phyloP scores from a whole-genome alignment of 345 rosid genomes.

The Murraya paniculata region DNA sequence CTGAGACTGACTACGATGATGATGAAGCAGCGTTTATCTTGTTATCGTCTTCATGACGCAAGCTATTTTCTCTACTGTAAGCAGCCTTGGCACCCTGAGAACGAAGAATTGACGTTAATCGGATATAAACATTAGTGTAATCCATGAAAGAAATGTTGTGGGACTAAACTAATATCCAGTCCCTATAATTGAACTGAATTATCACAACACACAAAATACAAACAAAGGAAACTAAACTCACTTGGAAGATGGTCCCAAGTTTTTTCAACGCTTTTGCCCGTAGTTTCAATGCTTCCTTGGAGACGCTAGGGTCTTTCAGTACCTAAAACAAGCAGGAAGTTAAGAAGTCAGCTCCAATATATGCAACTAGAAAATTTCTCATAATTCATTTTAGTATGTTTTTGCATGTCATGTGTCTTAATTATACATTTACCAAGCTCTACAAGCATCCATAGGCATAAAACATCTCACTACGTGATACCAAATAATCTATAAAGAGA shows the following conservation, averaged over 20 bases:
- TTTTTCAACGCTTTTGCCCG: constrained; percentile 76
- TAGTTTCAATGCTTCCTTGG: constrained; percentile 56
- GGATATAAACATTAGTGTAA: neutral
- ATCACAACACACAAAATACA: neutral
- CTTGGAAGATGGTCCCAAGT: constrained; percentile 90
- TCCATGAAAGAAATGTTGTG: neutral
- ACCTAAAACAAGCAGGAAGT: constrained; percentile 44
- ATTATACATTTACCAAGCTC: neutral
- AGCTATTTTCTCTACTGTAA: constrained; percentile 75
- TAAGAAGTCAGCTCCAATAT: neutral
- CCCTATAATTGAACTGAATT: neutral
- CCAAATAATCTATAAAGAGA: neutral
- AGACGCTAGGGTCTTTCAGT: constrained; percentile 74
- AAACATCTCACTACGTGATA: neutral
- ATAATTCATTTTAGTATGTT: neutral
- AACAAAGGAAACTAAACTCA: constrained; percentile 26
- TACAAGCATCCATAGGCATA: neutral
- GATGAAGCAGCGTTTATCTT: constrained; percentile 12
- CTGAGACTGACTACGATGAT: constrained; percentile 26
- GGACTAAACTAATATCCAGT: neutral
- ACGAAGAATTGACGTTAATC: constrained; percentile 10
- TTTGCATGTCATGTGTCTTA: neutral
- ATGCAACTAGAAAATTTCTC: neutral
- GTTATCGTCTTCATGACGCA: constrained; percentile 52
- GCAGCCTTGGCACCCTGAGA: constrained; percentile 76